Base-by-base conservation (phyloP, 2,329 filamentous ascomycete genomes). In the Aurifilum marmelostoma region DNA sequence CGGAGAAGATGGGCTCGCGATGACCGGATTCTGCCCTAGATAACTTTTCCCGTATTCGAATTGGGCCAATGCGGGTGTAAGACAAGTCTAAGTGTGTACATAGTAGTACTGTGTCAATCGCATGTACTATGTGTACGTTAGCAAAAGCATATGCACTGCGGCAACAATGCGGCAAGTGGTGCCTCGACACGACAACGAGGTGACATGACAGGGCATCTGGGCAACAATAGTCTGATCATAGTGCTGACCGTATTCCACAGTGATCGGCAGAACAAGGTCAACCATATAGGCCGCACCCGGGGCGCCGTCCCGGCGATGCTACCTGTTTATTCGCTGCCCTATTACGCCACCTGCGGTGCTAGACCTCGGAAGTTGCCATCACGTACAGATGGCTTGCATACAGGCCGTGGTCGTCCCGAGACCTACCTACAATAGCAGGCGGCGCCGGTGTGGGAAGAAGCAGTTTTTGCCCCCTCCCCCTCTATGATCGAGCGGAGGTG, bases 211-310 rank as follows among this genome's bases (percentile, higher is more conserved):
- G 24, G n/a, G 34, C 14, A n/a, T 27, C 59, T 63, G 61, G 41
- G 41, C 61, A 50, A 27, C 61, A 63, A 63, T 63, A 63, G 61
- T 63, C 61, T 43, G 21, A 50, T 47, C 14, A 16, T 63, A 63
- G 61, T 63, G 61, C 61, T 63, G n/a, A 63, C 61, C 8, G n/a
- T 29, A 47, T 50, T 32, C 11, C 24, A 5, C n/a, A 27, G 8
- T 24, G 39, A 47, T 50, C 34, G 41, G 39, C 56, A 37, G 32
- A 32, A 37, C 18, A 37, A 11, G 24, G n/a, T 54, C 24, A 14
- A n/a, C 21, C 27, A 27, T 34, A 29, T 21, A 37, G 43, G 43
- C 43, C 24, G 56, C 56, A 59, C 32, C 56, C 32, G 56, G 56
- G 27, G 56, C 37, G 56, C 21, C 32, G 56, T 37, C 32, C 16